Evolutionary conservation across 768 basidiomycete species (phyloP).

Genomic region (Coprinopsis marcescibilis): DNA sequence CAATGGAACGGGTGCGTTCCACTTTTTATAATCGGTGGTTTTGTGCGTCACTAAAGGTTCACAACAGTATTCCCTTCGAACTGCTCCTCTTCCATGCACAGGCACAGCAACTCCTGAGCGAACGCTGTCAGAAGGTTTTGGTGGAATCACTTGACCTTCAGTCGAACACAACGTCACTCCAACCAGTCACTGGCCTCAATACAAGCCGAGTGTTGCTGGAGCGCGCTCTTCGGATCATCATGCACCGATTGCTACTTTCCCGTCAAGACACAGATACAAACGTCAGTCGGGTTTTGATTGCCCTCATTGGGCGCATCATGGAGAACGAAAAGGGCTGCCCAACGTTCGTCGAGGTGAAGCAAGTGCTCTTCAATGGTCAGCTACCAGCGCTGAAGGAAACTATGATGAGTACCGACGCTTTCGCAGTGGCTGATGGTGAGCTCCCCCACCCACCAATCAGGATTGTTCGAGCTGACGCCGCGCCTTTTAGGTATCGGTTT

Average conservation of each 20-base stretch:
- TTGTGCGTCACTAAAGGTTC: background rate
- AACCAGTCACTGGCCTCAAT: conserved; percentile 21
- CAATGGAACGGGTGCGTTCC: background rate
- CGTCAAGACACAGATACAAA: conserved; percentile 12
- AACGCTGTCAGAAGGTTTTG: background rate
- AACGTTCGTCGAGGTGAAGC: conserved; percentile 32
- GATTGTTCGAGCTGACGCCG: background rate
- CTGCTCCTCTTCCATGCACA: conserved; percentile 6
- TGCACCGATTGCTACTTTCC: conserved; percentile 15
- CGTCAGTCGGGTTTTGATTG: conserved; percentile 27
- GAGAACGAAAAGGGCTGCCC: conserved; percentile 21
- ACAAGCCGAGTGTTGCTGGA: conserved; percentile 24
- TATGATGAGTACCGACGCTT: conserved; percentile 24
- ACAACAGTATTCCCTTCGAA: conserved; percentile 3
- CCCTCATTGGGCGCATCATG: conserved; percentile 35
- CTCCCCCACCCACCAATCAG: background rate
- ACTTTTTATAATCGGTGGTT: background rate
- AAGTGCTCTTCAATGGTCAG: conserved; percentile 27
- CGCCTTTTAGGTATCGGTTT: background rate
- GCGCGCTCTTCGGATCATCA: conserved; percentile 14
- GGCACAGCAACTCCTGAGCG: background rate
- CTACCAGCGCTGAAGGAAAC: conserved; percentile 27
- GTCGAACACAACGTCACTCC: background rate
- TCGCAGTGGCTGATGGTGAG: conserved; percentile 30
- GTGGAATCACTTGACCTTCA: background rate